phyloP scores from a whole-genome alignment of 1,284 basidiomycete genomes.

The Trichosporon ovoides region DNA sequence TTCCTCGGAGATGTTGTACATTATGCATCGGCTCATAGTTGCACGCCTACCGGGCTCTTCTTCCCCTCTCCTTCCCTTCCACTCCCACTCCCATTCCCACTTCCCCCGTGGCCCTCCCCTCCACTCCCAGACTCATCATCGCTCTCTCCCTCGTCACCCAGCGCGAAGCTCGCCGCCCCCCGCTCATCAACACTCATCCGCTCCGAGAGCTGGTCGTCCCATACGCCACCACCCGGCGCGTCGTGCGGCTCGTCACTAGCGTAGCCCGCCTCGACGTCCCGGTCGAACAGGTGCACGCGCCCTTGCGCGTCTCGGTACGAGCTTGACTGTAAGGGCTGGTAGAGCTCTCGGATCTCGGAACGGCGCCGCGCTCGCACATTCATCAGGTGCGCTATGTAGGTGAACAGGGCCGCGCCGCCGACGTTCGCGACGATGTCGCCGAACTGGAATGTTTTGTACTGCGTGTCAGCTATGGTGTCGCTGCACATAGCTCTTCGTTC shows the following conservation, averaged over 20 bases:
- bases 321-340: conserved; percentile 39
- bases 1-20: neutral
- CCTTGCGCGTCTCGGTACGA: conserved; percentile 43
- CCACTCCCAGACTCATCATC: conserved; percentile 15
- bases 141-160: conserved; percentile 34
- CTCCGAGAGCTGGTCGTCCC: conserved; percentile 25
- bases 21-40: neutral
- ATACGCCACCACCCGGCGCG: conserved; percentile 15
- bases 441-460: conserved; percentile 47
- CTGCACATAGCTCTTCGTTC: too few species aligned
- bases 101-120: neutral
- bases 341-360: conserved; percentile 39
- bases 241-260: neutral
- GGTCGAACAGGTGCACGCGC: conserved; percentile 33
- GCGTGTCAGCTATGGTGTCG: too few species aligned
- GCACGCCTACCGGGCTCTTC: neutral
- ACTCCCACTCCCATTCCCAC: neutral
- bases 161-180: neutral
- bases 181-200: neutral
- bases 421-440: conserved; percentile 48
- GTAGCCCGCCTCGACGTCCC: neutral
- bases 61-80: neutral
- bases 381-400: conserved; percentile 41
- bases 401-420: conserved; percentile 39
- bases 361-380: conserved; percentile 26